Percentiles rank a stretch among this genome's conserved stretches.
phyloP scores from a whole-genome alignment of 2,329 filamentous ascomycete genomes.

The Hypoxylon rubiginosum region DNA sequence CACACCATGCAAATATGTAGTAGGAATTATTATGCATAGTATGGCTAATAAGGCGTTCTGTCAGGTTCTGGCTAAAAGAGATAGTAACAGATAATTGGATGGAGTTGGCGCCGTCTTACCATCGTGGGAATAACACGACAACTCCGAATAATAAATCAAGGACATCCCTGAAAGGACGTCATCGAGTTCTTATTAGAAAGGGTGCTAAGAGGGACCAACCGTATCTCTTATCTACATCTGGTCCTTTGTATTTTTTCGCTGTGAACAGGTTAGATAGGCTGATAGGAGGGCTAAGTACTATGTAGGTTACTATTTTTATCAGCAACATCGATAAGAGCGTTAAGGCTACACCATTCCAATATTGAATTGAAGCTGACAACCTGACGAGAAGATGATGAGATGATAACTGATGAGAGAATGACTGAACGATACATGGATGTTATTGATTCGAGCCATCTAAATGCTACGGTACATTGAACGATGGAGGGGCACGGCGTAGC shows the following conservation, averaged over 20 bases:
- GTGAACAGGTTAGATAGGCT: neutral
- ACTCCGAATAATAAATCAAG: slow-evolving; percentile 9
- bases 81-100: slow-evolving; percentile 12
- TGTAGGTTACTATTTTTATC: neutral
- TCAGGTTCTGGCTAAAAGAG: slow-evolving; percentile 2
- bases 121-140: slow-evolving; percentile 10
- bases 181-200: slow-evolving; percentile 7
- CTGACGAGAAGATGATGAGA: slow-evolving; percentile 3
- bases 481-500: slow-evolving; percentile 35
- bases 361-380: slow-evolving; percentile 25
- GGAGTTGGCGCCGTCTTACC: slow-evolving; percentile 22
- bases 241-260: neutral
- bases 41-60: slow-evolving; percentile 13
- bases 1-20: neutral
- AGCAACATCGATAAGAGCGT: neutral
- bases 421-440: neutral
- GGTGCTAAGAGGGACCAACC: neutral
- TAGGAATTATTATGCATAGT: neutral
- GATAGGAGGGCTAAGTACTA: too few species aligned
- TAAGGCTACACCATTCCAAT: slow-evolving; percentile 10
- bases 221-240: neutral
- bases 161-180: slow-evolving; percentile 17
- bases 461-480: slow-evolving; percentile 3
- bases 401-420: neutral
- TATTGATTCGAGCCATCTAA: neutral